Conservation (phyloP, 371 early-diverging fungal species). For the Batrachochytrium dendrobatidis region DNA sequence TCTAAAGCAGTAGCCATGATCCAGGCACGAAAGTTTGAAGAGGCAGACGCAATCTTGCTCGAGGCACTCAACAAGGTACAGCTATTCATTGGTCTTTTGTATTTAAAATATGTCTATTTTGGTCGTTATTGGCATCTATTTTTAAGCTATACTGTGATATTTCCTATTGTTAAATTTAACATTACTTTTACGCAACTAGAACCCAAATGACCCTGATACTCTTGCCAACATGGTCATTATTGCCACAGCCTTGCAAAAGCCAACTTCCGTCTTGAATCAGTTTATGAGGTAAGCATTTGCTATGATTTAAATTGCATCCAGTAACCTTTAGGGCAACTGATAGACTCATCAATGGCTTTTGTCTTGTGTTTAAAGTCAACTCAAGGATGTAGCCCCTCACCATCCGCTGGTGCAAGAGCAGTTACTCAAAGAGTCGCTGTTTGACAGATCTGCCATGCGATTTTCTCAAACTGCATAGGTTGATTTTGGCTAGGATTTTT, state of each 20-base stretch:
- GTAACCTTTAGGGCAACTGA: too few relatives aligned
- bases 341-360: too few relatives aligned
- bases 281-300: constrained; percentile 53
- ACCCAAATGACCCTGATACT: constrained; percentile 72
- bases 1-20: constrained; percentile 81
- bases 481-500: too few relatives aligned
- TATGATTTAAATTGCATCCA: background rate
- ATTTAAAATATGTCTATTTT: background rate
- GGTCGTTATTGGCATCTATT: background rate
- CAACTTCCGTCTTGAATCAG: constrained; percentile 55
- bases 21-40: constrained; percentile 72
- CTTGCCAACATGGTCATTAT: constrained; percentile 79
- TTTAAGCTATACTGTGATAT: background rate
- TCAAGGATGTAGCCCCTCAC: constrained; percentile 68
- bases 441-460: constrained; percentile 61
- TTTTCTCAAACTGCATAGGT: too few relatives aligned
- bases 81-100: background rate
- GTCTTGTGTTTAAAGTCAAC: constrained; percentile 50
- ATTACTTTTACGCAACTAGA: too few relatives aligned
- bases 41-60: constrained; percentile 75
- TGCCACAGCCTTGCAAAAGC: constrained; percentile 59
- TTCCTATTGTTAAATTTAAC: too few relatives aligned
- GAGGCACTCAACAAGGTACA: constrained; percentile 70
- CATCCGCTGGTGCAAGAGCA: constrained; percentile 74
- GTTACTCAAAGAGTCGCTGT: constrained; percentile 68